A percentile compares a stretch with the other conserved stretches of the same genome.
These are phyloP conservation scores for Ailanthus altissimus DNA, from an alignment of 345 rosid genomes.

Conservation along the genomic window DNA sequence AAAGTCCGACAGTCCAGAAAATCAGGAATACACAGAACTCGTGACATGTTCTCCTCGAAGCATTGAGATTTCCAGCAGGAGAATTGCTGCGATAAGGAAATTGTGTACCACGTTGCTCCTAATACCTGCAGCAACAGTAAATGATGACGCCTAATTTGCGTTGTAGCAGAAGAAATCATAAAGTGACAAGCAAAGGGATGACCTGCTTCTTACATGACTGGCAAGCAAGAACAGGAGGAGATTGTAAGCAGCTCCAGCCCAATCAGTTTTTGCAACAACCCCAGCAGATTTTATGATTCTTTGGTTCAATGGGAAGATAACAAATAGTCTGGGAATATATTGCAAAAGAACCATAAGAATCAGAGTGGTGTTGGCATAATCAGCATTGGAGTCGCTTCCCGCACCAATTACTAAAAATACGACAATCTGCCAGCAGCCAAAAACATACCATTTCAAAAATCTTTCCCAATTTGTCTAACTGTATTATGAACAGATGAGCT, in stretches of 20 bases:
- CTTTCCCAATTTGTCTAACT: neutral
- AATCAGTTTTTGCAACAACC: conserved; percentile 72
- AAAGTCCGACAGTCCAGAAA: conserved; percentile 64
- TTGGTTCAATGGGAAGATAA: conserved; percentile 72
- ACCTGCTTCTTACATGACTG: conserved; percentile 57
- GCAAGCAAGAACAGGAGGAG: conserved; percentile 76
- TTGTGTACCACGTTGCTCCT: conserved; percentile 83
- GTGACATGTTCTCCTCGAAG: conserved; percentile 39
- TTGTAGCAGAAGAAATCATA: neutral
- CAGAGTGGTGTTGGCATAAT: conserved; percentile 65
- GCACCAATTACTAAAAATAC: conserved; percentile 73
- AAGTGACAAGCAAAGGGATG: neutral
- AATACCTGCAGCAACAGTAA: conserved; percentile 46
- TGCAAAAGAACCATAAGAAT: conserved; percentile 71
- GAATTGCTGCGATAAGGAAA: conserved; percentile 72
- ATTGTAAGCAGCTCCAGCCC: conserved; percentile 89
- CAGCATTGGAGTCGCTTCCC: conserved; percentile 47
- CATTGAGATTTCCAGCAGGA: conserved; percentile 74
- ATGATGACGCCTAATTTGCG: neutral
- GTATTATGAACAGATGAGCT: too few species aligned
- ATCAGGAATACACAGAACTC: conserved; percentile 48
- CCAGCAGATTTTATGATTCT: conserved; percentile 72
- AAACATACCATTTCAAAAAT: neutral
- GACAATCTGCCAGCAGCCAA: conserved; percentile 50
- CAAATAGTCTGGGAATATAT: conserved; percentile 75